phyloP scores from a whole-genome alignment of 805 yeast species.

The Pichia pseudocactophila region DNA sequence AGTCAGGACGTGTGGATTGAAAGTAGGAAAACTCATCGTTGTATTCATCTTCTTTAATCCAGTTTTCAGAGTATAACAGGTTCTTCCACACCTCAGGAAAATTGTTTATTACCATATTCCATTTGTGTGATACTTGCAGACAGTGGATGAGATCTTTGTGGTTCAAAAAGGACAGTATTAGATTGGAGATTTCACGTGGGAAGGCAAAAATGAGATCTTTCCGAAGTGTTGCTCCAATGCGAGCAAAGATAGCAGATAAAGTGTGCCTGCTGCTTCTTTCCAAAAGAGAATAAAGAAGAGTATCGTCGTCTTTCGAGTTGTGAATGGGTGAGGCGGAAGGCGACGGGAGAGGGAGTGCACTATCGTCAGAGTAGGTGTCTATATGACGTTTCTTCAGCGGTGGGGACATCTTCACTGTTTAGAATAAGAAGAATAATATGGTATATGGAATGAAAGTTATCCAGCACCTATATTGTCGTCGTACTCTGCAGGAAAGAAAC shows the following conservation, averaged over 20 bases:
- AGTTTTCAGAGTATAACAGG: constrained; percentile 52
- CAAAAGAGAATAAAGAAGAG: neutral
- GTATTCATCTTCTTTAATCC: constrained; percentile 42
- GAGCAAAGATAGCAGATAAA: constrained; percentile 48
- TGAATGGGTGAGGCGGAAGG: constrained; percentile 56
- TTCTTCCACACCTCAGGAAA: constrained; percentile 63
- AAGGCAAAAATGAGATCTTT: constrained; percentile 64
- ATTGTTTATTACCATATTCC: constrained; percentile 59
- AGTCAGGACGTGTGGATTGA: constrained; percentile 5
- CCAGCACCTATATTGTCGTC: no score
- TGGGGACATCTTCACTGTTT: neutral
- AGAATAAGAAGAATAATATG: neutral
- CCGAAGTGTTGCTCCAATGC: constrained; percentile 47
- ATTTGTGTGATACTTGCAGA: constrained; percentile 47
- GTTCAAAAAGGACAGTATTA: constrained; percentile 44
- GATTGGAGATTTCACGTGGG: constrained; percentile 67
- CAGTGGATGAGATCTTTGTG: constrained; percentile 41
- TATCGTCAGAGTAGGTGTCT: neutral
- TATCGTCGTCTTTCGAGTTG: neutral
- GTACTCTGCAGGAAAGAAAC: no score
- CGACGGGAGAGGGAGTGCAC: constrained; percentile 49
- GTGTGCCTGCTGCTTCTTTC: constrained; percentile 21
- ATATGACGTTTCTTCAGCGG: neutral
- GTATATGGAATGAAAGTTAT: no score
- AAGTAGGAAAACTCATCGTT: constrained; percentile 21